Evolutionary conservation across 1,139 yeast genomes (phyloP).

Genomic region (Debaryomyces nepalensis): DNA sequence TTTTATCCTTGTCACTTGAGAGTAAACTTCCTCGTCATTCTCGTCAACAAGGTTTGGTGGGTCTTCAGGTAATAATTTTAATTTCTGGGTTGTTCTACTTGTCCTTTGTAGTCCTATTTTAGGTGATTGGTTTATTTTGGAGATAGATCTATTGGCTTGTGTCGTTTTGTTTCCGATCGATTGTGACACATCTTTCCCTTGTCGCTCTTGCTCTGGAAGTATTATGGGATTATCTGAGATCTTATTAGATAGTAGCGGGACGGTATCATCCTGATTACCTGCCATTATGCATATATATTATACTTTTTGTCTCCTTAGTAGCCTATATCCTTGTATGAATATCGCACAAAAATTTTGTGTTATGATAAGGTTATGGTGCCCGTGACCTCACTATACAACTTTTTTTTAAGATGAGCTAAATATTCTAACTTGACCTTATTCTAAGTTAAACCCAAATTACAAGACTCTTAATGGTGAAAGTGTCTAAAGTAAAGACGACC

Average conservation of each 20-base stretch:
- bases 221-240: conserved; percentile 37
- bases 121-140: conserved; percentile 39
- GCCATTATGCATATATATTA: conserved; percentile 8
- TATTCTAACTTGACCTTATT: background rate
- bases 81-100: conserved; percentile 83
- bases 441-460: background rate
- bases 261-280: conserved; percentile 15
- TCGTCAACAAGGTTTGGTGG: conserved; percentile 44
- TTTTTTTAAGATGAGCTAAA: conserved; percentile 11
- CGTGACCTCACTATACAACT: background rate
- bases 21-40: conserved; percentile 54
- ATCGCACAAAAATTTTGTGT: conserved; percentile 2
- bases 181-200: conserved; percentile 6
- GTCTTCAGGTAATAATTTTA: conserved; percentile 85
- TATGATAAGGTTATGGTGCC: background rate
- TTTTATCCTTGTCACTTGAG: conserved; percentile 82
- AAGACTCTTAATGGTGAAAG: conserved; percentile 4
- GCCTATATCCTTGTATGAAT: background rate
- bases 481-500: conserved; percentile 38
- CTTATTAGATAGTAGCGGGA: conserved; percentile 28
- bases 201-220: conserved; percentile 14
- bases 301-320: too few species aligned
- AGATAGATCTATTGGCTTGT: conserved; percentile 27
- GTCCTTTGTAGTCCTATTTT: conserved; percentile 85
- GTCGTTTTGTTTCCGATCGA: conserved; percentile 9